These are phyloP conservation scores for Picea sitchensis DNA, from an alignment of 75 land plant genomes.

Conservation along the genomic window DNA sequence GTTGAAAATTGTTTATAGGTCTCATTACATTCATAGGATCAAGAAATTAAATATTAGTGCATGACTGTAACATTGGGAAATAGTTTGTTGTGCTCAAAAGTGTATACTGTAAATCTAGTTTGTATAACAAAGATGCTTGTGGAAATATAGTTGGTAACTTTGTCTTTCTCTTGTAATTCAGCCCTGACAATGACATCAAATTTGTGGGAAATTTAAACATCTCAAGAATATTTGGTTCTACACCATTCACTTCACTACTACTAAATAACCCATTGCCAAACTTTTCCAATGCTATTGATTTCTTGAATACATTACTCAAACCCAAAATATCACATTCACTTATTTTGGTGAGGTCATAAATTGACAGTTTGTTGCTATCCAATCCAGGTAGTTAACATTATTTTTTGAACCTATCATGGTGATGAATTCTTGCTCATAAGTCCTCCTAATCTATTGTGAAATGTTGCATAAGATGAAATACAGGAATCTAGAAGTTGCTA, in stretches of 20 bases:
- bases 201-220: slow-evolving; percentile 40
- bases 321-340: slow-evolving; percentile 57
- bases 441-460: no score
- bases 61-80: slow-evolving; percentile 57
- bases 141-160: slow-evolving; percentile 58
- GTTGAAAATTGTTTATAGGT: no score
- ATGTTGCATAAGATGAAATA: no score
- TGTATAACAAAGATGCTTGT: slow-evolving; percentile 42
- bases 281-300: slow-evolving; percentile 54
- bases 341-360: slow-evolving; percentile 52
- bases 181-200: slow-evolving; percentile 50
- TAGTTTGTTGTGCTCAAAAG: slow-evolving; percentile 60
- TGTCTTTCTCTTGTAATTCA: slow-evolving; percentile 36
- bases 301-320: slow-evolving; percentile 43
- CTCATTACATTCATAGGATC: slow-evolving; percentile 7
- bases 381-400: slow-evolving; percentile 37
- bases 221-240: slow-evolving; percentile 16
- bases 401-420: no score
- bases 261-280: slow-evolving; percentile 64
- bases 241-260: slow-evolving; percentile 9
- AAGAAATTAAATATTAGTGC: slow-evolving; percentile 77
- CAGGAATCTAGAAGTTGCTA: no score
- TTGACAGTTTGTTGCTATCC: slow-evolving; percentile 66
- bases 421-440: no score
- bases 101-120: slow-evolving; percentile 70